Evolutionary conservation across 139 green algal species (phyloP), one percentile per base, ranked within the genome.

Genomic region (Picochlorum costavermella): DNA sequence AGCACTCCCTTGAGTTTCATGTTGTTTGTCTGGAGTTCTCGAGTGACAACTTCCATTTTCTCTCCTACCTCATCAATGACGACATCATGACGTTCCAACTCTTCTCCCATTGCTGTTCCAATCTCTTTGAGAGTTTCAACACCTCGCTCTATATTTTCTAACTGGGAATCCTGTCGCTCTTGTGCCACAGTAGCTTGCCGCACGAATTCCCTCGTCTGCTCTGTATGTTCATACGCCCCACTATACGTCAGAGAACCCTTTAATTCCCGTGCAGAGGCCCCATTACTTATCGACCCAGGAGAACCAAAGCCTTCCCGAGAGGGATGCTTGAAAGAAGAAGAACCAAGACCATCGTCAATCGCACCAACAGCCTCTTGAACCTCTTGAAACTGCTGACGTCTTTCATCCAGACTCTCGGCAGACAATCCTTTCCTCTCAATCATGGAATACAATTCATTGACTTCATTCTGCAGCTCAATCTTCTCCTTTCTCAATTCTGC

Each of bases 21-120:
- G 63, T 94, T 95, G 72, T 95, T 92, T 46, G 66, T 90, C 65
- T 83, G 83, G 45, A 95, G 69, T 36, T 79, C 69, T 40, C 72
- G 75, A 4, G 81, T 90, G 16, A 86, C 81, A 49, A 81, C 79
- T 71, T 91, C 83, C 68, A 95, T 81, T 70, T 86, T 81, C 25
- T 82, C 79, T 36, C 81, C 81, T n/a, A 92, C 84, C 46, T 91
- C 83, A 51, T 91, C 77, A n/a, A 92, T 78, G 4, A 95, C 60
- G 3, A 86, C 75, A 59, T 86, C 79, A 76, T 96, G 88, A 20
- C 75, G 72, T 59, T 92, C 74, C 23, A 95, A 60, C 70, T 88
- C 83, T 55, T 88, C 81, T 26, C 75, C 72, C 72, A 95, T 91
- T 53, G 81, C 81, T 6, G 73, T 56, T 2, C 80, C 88, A 51